These are phyloP conservation scores for Stipa capillata DNA, from an alignment of 176 grass and related monocot genomes.

Conservation along the genomic window DNA sequence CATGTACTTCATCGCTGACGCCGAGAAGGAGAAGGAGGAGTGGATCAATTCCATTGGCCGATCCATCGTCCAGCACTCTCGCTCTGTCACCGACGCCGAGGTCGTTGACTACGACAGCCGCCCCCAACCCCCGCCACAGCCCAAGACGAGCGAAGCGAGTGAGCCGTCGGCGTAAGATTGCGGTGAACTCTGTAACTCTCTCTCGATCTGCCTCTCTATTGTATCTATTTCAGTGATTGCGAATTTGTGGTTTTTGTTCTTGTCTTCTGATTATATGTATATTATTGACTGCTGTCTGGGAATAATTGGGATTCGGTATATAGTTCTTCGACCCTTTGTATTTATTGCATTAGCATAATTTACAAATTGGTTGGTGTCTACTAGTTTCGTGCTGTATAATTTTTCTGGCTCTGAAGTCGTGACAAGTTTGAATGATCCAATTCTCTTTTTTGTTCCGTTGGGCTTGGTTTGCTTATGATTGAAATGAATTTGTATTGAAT, in stretches of 20 bases:
- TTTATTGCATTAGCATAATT: neutral
- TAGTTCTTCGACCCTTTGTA: neutral
- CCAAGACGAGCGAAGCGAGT: neutral
- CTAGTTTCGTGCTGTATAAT: neutral
- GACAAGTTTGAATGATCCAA: neutral
- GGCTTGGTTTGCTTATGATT: neutral
- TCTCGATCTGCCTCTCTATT: neutral
- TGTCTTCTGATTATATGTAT: neutral
- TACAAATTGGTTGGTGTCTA: neutral
- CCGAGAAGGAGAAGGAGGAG: conserved; percentile 98
- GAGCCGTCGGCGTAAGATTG: conserved; percentile 15
- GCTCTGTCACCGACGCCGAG: conserved; percentile 82
- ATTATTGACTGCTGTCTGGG: neutral
- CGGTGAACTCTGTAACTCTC: conserved; percentile 9
- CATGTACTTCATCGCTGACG: conserved; percentile 99
- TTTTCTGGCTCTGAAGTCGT: neutral
- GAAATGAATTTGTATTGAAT: neutral
- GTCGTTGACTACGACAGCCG: conserved; percentile 89
- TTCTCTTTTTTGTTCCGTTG: neutral
- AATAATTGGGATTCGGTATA: conserved; percentile 1
- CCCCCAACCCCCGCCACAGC: conserved; percentile 17
- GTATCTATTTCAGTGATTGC: conserved; percentile 13
- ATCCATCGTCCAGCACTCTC: conserved; percentile 95
- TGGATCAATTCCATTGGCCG: conserved; percentile 98
- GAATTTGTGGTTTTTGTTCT: neutral